Percentiles rank a stretch among this genome's conserved stretches.
These are phyloP conservation scores for Lepidium aucheri DNA, from an alignment of 345 rosid species.

Conservation along the genomic window DNA sequence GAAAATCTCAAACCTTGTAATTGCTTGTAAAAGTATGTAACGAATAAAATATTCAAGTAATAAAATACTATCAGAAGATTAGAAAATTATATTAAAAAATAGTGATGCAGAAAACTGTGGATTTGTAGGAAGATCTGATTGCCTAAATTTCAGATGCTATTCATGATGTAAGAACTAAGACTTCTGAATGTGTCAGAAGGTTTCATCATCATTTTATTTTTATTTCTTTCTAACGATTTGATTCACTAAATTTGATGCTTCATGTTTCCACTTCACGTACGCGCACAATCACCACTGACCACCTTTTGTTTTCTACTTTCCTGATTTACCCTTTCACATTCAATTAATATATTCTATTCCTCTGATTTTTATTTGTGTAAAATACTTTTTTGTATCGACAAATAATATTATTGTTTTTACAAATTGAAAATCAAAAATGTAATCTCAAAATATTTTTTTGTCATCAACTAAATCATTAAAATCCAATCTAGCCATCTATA, in stretches of 20 bases:
- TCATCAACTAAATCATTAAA: too few relatives aligned
- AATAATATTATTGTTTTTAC: too few relatives aligned
- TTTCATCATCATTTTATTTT: conserved; percentile 1
- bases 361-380: background rate
- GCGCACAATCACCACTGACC: conserved; percentile 26
- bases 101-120: background rate
- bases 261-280: conserved; percentile 31
- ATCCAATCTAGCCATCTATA: too few relatives aligned
- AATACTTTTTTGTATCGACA: background rate
- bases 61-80: background rate
- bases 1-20: too few relatives aligned
- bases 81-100: background rate
- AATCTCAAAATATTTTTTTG: too few relatives aligned
- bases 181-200: conserved; percentile 24
- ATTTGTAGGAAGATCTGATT: conserved; percentile 2
- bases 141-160: conserved; percentile 26
- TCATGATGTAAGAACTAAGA: conserved; percentile 11
- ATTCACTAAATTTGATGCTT: conserved; percentile 21
- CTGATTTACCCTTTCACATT: conserved; percentile 6
- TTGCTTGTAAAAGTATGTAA: too few relatives aligned
- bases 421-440: too few relatives aligned
- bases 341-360: conserved; percentile 11
- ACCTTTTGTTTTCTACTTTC: background rate
- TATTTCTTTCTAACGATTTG: background rate
- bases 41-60: too few relatives aligned